Evolutionary conservation across 768 basidiomycete species (phyloP).

Genomic region (Mrakia frigida): DNA sequence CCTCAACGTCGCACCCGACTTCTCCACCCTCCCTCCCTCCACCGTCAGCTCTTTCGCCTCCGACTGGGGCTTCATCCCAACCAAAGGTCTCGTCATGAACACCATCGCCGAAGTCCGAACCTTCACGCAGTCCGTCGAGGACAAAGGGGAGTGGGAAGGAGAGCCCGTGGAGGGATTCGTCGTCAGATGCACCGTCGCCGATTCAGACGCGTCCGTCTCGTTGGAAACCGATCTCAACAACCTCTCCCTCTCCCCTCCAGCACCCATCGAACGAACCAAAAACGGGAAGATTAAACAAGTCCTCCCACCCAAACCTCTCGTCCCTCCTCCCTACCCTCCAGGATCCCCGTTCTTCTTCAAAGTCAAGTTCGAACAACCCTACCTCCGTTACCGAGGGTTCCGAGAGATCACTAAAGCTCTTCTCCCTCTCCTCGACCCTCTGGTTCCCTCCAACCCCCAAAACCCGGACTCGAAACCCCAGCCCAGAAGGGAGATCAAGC

Average conservation of each 20-base stretch:
- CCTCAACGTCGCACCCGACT: conserved; percentile 55
- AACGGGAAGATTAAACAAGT: conserved; percentile 6
- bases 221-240: not conserved
- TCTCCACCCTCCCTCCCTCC: conserved; percentile 64
- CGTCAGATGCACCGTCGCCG: conserved; percentile 66
- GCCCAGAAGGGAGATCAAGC: conserved; percentile 29
- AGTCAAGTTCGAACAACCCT: conserved; percentile 97
- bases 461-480: not conserved
- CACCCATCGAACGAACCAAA: not conserved
- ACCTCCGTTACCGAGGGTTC: conserved; percentile 98
- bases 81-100: conserved; percentile 55
- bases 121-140: conserved; percentile 61
- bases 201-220: conserved; percentile 39
- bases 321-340: conserved; percentile 58
- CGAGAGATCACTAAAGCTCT: conserved; percentile 81
- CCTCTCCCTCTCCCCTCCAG: not conserved
- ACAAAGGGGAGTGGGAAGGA: conserved; percentile 67
- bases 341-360: conserved; percentile 97
- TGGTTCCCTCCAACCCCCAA: too few relatives aligned
- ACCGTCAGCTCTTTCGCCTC: conserved; percentile 72
- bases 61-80: conserved; percentile 87
- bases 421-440: conserved; percentile 45
- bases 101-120: conserved; percentile 61
- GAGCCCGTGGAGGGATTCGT: conserved; percentile 91
- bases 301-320: not conserved